phyloP scores from a whole-genome alignment of 129 eudicot genomes.

The Saposhnikovia divaricata region DNA sequence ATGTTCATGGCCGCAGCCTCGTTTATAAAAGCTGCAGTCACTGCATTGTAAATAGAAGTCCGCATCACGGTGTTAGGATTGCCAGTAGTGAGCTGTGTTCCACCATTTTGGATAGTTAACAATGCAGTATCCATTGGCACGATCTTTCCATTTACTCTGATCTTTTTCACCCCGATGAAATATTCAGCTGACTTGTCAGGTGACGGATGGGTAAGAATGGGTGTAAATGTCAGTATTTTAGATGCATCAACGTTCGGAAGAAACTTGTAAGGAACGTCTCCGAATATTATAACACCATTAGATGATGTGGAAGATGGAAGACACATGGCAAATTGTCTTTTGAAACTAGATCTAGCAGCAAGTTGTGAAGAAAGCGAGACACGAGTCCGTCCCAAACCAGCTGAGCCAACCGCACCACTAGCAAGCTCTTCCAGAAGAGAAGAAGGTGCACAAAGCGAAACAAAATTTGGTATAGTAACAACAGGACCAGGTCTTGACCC shows the following conservation, averaged over 20 bases:
- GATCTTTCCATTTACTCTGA: conserved; percentile 15
- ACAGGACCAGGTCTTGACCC: conserved; percentile 5
- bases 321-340: conserved; percentile 12
- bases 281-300: conserved; percentile 24
- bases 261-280: conserved; percentile 23
- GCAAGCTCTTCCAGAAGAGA: not conserved
- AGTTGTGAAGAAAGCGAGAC: conserved; percentile 3
- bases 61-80: conserved; percentile 33
- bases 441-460: not conserved
- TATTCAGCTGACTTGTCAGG: conserved; percentile 8
- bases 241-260: conserved; percentile 12
- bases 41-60: conserved; percentile 25
- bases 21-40: conserved; percentile 15
- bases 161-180: conserved; percentile 16
- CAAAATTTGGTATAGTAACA: not conserved
- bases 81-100: conserved; percentile 33
- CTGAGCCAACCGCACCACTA: not conserved
- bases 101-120: conserved; percentile 34
- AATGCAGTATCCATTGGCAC: conserved; percentile 23
- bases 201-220: conserved; percentile 14
- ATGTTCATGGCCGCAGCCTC: conserved; percentile 12
- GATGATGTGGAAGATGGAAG: conserved; percentile 5
- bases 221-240: conserved; percentile 28
- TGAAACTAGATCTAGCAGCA: not conserved
- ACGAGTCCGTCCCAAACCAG: conserved; percentile 12